Percentiles rank a stretch among this genome's conserved stretches.
phyloP scores from a whole-genome alignment of 2,329 filamentous ascomycete species.

The Phaeosphaeriaceae sp. region DNA sequence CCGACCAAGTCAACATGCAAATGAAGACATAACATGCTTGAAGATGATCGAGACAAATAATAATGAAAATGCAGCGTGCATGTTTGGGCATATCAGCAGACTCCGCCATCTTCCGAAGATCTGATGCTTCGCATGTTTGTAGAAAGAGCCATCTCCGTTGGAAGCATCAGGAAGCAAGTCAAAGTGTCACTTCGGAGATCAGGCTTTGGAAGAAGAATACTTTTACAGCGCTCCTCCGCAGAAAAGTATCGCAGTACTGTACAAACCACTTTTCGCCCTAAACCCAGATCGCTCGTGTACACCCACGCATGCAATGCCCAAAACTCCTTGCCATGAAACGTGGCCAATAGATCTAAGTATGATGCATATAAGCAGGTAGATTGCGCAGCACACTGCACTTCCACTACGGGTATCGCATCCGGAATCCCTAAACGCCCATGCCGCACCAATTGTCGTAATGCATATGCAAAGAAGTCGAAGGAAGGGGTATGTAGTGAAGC shows the following conservation, averaged over 20 bases:
- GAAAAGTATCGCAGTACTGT: slow-evolving; percentile 25
- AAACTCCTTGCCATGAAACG: slow-evolving; percentile 34
- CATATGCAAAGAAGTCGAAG: slow-evolving; percentile 17
- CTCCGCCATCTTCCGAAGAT: too few relatives aligned
- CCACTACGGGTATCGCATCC: slow-evolving; percentile 38
- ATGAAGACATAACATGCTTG: too few relatives aligned
- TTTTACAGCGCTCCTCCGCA: slow-evolving; percentile 12
- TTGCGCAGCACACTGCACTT: slow-evolving; percentile 26
- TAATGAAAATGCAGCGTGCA: too few relatives aligned
- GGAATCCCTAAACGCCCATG: slow-evolving; percentile 31
- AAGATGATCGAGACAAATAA: too few relatives aligned
- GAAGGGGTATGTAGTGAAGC: slow-evolving; percentile 22
- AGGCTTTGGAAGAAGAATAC: slow-evolving; percentile 1
- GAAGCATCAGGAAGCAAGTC: background rate
- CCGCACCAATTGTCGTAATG: slow-evolving; percentile 27
- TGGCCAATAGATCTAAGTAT: slow-evolving; percentile 28
- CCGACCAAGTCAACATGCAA: too few relatives aligned
- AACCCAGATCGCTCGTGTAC: slow-evolving; percentile 17
- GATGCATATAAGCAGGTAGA: slow-evolving; percentile 29
- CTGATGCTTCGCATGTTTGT: too few relatives aligned
- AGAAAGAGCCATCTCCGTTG: too few relatives aligned
- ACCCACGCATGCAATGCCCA: slow-evolving; percentile 37
- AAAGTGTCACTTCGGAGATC: too few relatives aligned
- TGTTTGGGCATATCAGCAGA: too few relatives aligned
- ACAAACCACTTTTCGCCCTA: slow-evolving; percentile 31